Conservation (phyloP, 176 grass and related monocot genomes). For the Secale cereale region DNA sequence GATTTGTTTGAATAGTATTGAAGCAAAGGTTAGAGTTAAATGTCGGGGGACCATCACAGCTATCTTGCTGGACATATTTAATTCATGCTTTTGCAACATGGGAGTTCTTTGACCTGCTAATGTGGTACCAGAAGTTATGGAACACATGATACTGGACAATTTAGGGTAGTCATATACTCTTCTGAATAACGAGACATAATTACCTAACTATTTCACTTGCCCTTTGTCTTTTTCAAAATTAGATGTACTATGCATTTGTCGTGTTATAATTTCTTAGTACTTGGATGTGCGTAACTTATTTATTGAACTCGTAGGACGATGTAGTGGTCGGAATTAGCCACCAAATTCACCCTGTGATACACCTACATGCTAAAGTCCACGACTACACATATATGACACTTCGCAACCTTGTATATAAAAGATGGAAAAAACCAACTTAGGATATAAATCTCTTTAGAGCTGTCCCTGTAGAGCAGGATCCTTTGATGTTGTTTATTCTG, state of each 20-base stretch:
- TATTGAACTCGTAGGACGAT: not conserved
- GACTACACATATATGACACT: not conserved
- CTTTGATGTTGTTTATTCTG: slow-evolving; percentile 7
- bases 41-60: slow-evolving; percentile 49
- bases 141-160: slow-evolving; percentile 12
- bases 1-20: slow-evolving; percentile 37
- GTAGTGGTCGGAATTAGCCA: not conserved
- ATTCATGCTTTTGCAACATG: slow-evolving; percentile 54
- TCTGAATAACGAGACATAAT: slow-evolving; percentile 20
- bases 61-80: slow-evolving; percentile 52
- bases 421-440: not conserved
- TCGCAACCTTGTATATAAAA: not conserved
- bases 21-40: slow-evolving; percentile 44
- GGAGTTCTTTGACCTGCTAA: slow-evolving; percentile 36
- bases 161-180: slow-evolving; percentile 14
- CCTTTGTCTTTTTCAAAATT: slow-evolving; percentile 4
- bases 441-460: not conserved
- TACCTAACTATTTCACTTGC: slow-evolving; percentile 14
- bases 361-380: not conserved
- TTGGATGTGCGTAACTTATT: not conserved
- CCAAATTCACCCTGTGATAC: not conserved
- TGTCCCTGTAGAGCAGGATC: not conserved
- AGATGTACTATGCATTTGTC: not conserved
- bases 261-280: slow-evolving; percentile 15
- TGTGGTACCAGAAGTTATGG: slow-evolving; percentile 38